phyloP scores from a whole-genome alignment of 1,139 yeast genomes.

The Yamadazyma epiphylla region DNA sequence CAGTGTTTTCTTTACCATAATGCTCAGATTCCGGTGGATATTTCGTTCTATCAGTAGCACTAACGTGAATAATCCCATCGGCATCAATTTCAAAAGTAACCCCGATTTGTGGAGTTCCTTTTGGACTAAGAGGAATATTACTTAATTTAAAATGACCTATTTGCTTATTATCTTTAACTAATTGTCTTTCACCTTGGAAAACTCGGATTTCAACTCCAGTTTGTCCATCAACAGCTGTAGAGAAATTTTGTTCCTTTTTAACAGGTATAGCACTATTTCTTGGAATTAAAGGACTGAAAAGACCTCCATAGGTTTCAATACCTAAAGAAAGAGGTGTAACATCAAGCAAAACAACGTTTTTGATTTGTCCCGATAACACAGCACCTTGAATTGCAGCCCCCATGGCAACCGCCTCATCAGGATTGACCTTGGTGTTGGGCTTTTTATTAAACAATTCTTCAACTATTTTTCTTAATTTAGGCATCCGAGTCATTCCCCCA shows the following conservation, averaged over 20 bases:
- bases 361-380: slow-evolving; percentile 64
- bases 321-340: slow-evolving; percentile 79
- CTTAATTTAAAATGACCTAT: slow-evolving; percentile 69
- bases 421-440: slow-evolving; percentile 68
- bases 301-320: slow-evolving; percentile 79
- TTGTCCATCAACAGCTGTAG: slow-evolving; percentile 85
- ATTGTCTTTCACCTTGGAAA: slow-evolving; percentile 73
- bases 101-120: slow-evolving; percentile 72
- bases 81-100: slow-evolving; percentile 78
- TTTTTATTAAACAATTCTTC: slow-evolving; percentile 51
- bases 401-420: slow-evolving; percentile 81
- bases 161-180: slow-evolving; percentile 67
- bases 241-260: slow-evolving; percentile 65
- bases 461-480: slow-evolving; percentile 59
- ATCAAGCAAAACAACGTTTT: slow-evolving; percentile 69
- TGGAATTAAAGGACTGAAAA: slow-evolving; percentile 72
- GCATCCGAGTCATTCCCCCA: slow-evolving; percentile 89
- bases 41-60: slow-evolving; percentile 65
- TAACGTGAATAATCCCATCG: slow-evolving; percentile 75
- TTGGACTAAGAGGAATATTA: slow-evolving; percentile 69
- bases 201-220: slow-evolving; percentile 76
- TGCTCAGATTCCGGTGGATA: slow-evolving; percentile 30
- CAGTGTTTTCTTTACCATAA: slow-evolving; percentile 31
- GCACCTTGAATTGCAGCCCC: slow-evolving; percentile 89
- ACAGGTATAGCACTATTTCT: slow-evolving; percentile 76